phyloP scores from a whole-genome alignment of 1,139 yeast species.

The Debaryomyces nepalensis region DNA sequence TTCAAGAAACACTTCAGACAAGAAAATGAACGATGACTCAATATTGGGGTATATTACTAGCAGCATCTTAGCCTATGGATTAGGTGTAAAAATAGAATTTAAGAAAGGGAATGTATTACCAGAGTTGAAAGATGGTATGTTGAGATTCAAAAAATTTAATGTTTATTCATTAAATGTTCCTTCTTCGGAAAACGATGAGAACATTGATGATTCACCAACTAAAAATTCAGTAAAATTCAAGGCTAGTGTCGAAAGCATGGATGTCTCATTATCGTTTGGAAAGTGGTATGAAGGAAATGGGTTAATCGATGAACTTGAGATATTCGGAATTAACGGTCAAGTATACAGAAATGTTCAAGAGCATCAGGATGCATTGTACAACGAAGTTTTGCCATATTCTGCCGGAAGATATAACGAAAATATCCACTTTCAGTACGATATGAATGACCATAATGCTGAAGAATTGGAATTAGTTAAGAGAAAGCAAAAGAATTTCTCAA shows the following conservation, averaged over 20 bases:
- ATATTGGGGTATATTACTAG: conserved; percentile 42
- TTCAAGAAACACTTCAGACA: conserved; percentile 16
- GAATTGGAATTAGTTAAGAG: conserved; percentile 17
- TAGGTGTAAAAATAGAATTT: conserved; percentile 43
- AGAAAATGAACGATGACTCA: conserved; percentile 26
- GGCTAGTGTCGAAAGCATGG: conserved; percentile 57
- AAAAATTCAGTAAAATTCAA: conserved; percentile 28
- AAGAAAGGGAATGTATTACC: conserved; percentile 44
- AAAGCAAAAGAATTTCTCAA: conserved; percentile 18
- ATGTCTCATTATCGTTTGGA: conserved; percentile 61
- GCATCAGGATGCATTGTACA: conserved; percentile 1
- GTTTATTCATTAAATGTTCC: conserved; percentile 29
- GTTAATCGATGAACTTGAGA: conserved; percentile 61
- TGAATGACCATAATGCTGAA: conserved; percentile 31
- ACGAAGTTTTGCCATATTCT: conserved; percentile 7
- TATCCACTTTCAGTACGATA: conserved; percentile 39
- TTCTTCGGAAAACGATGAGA: conserved; percentile 18
- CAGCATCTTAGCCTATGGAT: conserved; percentile 43
- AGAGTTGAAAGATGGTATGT: conserved; percentile 62
- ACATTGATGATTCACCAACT: conserved; percentile 9
- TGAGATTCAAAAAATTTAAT: conserved; percentile 58
- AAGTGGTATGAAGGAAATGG: conserved; percentile 78
- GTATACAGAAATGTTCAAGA: conserved; percentile 27
- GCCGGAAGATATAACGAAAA: conserved; percentile 27
- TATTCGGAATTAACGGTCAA: conserved; percentile 64